Percentiles rank a stretch among this genome's conserved stretches.
phyloP scores from a whole-genome alignment of 345 rosid species.

The Firmiana major region DNA sequence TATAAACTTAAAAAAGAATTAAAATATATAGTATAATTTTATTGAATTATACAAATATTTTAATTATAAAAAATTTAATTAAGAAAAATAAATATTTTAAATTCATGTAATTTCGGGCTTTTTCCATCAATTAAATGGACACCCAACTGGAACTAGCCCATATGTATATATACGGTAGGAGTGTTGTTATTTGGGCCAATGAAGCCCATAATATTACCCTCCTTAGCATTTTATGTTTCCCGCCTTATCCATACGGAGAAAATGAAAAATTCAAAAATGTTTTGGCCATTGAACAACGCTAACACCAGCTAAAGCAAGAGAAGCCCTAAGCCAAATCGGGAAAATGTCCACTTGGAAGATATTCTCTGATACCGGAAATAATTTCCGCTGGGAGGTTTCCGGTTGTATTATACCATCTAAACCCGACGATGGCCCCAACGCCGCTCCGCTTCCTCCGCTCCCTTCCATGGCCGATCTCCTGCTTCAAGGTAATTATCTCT shows the following conservation, averaged over 20 bases:
- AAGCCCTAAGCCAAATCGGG: slow-evolving; percentile 15
- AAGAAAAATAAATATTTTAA: too few relatives aligned
- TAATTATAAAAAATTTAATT: too few relatives aligned
- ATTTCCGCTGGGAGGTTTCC: slow-evolving; percentile 59
- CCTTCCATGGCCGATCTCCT: slow-evolving; percentile 10
- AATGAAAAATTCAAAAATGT: not conserved
- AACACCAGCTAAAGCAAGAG: not conserved
- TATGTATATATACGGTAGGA: too few relatives aligned
- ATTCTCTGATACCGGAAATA: slow-evolving; percentile 42
- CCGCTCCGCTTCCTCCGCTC: not conserved
- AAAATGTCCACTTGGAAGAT: slow-evolving; percentile 82
- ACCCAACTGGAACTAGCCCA: not conserved
- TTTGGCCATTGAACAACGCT: too few relatives aligned
- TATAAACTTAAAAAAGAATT: too few relatives aligned
- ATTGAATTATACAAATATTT: too few relatives aligned
- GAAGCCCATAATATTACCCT: not conserved
- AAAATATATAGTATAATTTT: too few relatives aligned
- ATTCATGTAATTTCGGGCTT: too few relatives aligned
- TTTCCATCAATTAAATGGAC: not conserved
- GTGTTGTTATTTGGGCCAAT: not conserved
- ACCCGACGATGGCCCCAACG: not conserved
- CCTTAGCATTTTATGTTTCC: slow-evolving; percentile 11
- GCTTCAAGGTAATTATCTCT: slow-evolving; percentile 40
- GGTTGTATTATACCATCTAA: slow-evolving; percentile 26
- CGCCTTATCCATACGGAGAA: slow-evolving; percentile 15